phyloP scores from a whole-genome alignment of 2,329 filamentous ascomycete genomes.

The Laburnicola sp. region DNA sequence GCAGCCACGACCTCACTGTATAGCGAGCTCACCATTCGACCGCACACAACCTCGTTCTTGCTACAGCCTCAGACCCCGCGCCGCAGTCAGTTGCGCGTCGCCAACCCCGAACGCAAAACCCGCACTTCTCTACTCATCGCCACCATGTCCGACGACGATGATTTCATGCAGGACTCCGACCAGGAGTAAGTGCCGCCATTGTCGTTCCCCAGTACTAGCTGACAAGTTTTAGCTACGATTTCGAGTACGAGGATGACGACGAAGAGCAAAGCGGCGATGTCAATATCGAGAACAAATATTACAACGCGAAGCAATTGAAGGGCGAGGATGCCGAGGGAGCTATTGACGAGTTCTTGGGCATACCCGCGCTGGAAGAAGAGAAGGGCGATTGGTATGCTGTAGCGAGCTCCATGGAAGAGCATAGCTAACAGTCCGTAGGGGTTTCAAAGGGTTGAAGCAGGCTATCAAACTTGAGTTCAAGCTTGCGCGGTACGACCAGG shows the following conservation, averaged over 20 bases:
- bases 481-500: constrained; percentile 83
- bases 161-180: constrained; percentile 92
- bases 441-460: constrained; percentile 97
- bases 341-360: constrained; percentile 87
- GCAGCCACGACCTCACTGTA: constrained; percentile 6
- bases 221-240: constrained; percentile 72
- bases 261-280: constrained; percentile 87
- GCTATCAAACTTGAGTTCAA: constrained; percentile 97
- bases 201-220: constrained; percentile 7
- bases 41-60: neutral
- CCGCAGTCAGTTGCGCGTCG: neutral
- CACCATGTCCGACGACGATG: constrained; percentile 77
- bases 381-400: constrained; percentile 82
- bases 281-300: constrained; percentile 99
- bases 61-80: neutral
- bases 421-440: constrained; percentile 51
- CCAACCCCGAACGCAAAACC: neutral
- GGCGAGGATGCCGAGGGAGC: constrained; percentile 82
- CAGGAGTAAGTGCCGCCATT: constrained; percentile 64
- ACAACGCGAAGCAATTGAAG: constrained; percentile 98
- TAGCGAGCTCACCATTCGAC: neutral
- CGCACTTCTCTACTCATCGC: constrained; percentile 9
- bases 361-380: constrained; percentile 80
- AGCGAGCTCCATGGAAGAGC: constrained; percentile 4
- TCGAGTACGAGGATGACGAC: constrained; percentile 94